phyloP scores from a whole-genome alignment of 345 rosid species.

The Zanthoxylum bungeanum region DNA sequence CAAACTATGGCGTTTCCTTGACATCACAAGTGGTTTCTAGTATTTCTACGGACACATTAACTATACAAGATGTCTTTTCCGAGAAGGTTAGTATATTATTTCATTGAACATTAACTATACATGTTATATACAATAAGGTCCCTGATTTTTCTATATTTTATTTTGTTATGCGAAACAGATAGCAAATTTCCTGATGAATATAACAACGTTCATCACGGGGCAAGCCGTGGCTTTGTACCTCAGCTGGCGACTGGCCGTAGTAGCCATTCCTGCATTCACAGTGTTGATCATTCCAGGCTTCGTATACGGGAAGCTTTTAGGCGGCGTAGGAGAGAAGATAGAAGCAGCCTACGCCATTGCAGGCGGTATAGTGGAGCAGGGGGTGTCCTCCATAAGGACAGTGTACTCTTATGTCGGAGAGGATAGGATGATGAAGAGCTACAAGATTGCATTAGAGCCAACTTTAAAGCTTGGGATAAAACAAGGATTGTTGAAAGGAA shows the following conservation, averaged over 20 bases:
- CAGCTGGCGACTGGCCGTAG: conserved; percentile 18
- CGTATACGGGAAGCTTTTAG: too few relatives aligned
- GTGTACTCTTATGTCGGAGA: conserved; percentile 28
- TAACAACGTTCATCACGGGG: conserved; percentile 14
- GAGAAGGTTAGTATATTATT: conserved; percentile 20
- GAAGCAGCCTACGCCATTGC: conserved; percentile 14
- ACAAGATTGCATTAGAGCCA: conserved; percentile 12
- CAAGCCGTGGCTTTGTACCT: conserved; percentile 18
- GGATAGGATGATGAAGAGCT: conserved; percentile 11
- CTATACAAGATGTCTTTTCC: conserved; percentile 28
- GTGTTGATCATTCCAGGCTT: conserved; percentile 21
- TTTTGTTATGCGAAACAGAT: too few relatives aligned
- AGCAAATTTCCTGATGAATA: conserved; percentile 17
- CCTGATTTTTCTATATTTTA: too few relatives aligned
- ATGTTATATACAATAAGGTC: too few relatives aligned
- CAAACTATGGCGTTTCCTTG: conserved; percentile 4
- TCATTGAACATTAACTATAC: too few relatives aligned
- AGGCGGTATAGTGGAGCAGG: conserved; percentile 11
- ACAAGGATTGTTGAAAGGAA: conserved; percentile 28
- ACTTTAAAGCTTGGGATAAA: conserved; percentile 22
- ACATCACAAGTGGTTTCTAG: conserved; percentile 27
- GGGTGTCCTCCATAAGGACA: conserved; percentile 18
- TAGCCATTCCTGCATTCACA: conserved; percentile 10
- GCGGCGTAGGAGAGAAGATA: conserved; percentile 16
- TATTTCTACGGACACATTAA: conserved; percentile 21